These are phyloP conservation scores for Linnemannia hyalina DNA, from an alignment of 192 early-diverging fungal genomes.

Conservation along the genomic window DNA sequence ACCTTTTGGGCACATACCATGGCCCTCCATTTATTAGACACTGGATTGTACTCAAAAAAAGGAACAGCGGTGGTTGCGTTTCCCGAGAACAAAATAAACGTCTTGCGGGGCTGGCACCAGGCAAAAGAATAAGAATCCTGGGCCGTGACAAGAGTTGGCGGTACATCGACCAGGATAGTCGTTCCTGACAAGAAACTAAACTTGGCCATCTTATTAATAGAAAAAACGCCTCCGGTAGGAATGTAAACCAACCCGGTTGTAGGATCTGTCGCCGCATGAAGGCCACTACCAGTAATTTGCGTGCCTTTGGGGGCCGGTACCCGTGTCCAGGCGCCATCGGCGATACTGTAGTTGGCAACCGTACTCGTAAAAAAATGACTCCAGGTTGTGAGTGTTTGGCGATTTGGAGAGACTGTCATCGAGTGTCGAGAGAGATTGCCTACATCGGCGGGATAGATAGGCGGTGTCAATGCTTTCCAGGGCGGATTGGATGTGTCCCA, in stretches of 20 bases:
- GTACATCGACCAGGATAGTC: too few relatives aligned
- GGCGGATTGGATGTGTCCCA: background rate
- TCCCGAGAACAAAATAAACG: background rate
- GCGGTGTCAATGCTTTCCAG: background rate
- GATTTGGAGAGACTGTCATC: background rate
- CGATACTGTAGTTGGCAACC: too few relatives aligned
- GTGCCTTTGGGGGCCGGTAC: background rate
- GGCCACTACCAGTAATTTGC: too few relatives aligned
- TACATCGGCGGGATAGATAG: background rate
- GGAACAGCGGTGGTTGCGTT: background rate
- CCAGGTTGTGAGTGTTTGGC: background rate
- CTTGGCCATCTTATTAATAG: background rate
- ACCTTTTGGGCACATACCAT: background rate
- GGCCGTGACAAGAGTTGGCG: background rate
- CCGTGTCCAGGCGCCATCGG: too few relatives aligned
- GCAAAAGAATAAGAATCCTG: background rate
- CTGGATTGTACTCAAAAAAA: background rate
- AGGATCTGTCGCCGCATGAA: background rate
- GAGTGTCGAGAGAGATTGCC: background rate
- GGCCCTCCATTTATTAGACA: background rate
- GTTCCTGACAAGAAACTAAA: background rate
- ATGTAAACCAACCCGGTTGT: background rate
- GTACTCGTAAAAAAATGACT: too few relatives aligned
- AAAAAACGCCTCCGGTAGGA: background rate
- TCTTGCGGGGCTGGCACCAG: background rate